Base-by-base conservation (phyloP, 768 basidiomycete genomes). In the Agrocybe chaxingu region DNA sequence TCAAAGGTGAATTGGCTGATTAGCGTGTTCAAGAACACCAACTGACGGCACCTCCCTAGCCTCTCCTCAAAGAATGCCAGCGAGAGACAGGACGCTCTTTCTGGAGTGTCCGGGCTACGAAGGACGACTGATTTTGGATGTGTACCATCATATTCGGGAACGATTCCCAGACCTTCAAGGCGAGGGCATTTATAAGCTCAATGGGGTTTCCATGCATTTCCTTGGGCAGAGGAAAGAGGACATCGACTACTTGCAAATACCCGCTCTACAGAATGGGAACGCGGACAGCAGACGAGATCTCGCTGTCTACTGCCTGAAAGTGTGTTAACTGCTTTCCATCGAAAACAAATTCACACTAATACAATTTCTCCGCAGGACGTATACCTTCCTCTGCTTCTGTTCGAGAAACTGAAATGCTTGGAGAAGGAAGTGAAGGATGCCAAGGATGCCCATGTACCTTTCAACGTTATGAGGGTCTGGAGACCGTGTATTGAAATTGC, bases 261-360 rank as follows among this genome's bases (percentile, higher is more conserved):
- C 93, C 0, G 88, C 90, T 43, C 69, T 98, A 37, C 96, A 98
- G 66, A 93, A 93, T 58, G 93, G 93, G 57, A 91, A 87, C 0
- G 76, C 92, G 0, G 91, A 96, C 61, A 89, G 89, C 3, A 71
- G 95, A 40, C 74, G 94, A 38, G 81, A 92, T 38, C 68, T 98
- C 44, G 95, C 96, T 6, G 86, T 98, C 6, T 98, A 98, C 69
- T 98, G 95, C 71, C 67, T 97, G 57, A 98, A 98, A 81, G 94
- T 89, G 10, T 9, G 51, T 35, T 1, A 30, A 19, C 19, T 8
- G 37, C 32, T 34, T n/a, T 24, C 29, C 7, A 8, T 8, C 12
- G 16, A 33, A 7, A 35, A 66, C 51, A 46, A 33, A 13, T 32
- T 10, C 8, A 12, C 41, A 24, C 8, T 32, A 11, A 45, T 49